These are phyloP conservation scores for Rhizoclosmatium sp. DNA, from an alignment of 192 early-diverging fungal genomes.

Conservation along the genomic window DNA sequence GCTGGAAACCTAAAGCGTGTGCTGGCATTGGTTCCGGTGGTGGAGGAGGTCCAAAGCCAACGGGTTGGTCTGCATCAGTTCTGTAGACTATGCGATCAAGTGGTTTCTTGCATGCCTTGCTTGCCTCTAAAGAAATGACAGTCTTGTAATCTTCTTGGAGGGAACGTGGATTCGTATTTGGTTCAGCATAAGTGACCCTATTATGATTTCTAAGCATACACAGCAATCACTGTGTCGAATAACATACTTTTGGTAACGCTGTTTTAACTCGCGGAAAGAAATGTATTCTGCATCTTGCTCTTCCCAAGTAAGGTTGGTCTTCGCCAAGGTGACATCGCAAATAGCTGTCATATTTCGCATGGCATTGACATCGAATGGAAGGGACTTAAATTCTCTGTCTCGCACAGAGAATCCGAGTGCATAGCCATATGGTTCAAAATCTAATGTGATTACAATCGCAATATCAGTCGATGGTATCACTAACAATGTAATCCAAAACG, in stretches of 20 bases:
- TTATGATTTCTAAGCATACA: no score
- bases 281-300: neutral
- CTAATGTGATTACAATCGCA: neutral
- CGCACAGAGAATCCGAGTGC: neutral
- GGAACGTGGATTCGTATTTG: neutral
- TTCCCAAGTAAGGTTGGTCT: neutral
- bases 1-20: conserved; percentile 57
- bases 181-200: neutral
- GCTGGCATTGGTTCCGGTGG: conserved; percentile 37
- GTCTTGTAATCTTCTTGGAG: neutral
- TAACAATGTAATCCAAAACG: neutral
- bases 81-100: neutral
- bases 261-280: neutral
- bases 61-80: neutral
- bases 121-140: neutral
- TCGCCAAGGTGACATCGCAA: neutral
- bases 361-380: neutral
- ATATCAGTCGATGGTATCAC: neutral
- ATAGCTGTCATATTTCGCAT: neutral
- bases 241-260: neutral
- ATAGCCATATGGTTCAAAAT: conserved; percentile 3
- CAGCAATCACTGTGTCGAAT: no score
- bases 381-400: neutral
- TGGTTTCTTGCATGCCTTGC: neutral
- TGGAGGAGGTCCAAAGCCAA: conserved; percentile 28